These are phyloP conservation scores for Botryotinia calthae DNA, from an alignment of 2,329 filamentous ascomycete species.

Conservation along the genomic window DNA sequence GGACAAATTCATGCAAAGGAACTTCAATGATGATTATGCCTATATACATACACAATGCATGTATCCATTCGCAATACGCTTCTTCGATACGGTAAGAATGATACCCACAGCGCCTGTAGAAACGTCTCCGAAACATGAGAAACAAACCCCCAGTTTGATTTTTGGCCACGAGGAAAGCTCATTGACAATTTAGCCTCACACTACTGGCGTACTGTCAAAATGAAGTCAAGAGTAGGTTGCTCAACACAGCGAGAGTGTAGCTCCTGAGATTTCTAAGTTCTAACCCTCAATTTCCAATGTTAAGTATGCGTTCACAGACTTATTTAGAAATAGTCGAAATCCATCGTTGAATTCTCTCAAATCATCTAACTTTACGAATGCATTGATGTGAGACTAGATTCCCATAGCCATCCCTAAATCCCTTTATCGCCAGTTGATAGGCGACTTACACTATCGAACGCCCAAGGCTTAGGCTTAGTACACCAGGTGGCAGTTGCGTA, in stretches of 20 bases:
- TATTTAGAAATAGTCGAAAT: background rate
- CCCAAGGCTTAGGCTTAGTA: background rate
- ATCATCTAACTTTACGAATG: background rate
- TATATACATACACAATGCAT: background rate
- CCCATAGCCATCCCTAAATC: background rate
- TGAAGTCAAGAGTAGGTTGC: background rate
- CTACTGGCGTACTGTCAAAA: background rate
- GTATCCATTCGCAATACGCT: background rate
- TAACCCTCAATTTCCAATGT: no score
- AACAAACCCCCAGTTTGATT: background rate
- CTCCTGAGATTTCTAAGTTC: background rate
- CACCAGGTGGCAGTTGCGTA: background rate
- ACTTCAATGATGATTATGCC: background rate
- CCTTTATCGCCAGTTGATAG: background rate
- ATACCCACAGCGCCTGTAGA: constrained; percentile 3
- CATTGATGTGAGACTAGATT: background rate
- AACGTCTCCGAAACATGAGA: constrained; percentile 13
- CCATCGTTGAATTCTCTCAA: background rate
- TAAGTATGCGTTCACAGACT: background rate
- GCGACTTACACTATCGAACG: background rate
- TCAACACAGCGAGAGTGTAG: background rate
- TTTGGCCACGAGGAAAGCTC: background rate
- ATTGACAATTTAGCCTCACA: background rate
- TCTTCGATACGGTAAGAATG: background rate
- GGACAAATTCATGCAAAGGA: background rate